These are phyloP conservation scores for Sphaceloma murrayae DNA, from an alignment of 2,329 filamentous ascomycete genomes.

Conservation along the genomic window DNA sequence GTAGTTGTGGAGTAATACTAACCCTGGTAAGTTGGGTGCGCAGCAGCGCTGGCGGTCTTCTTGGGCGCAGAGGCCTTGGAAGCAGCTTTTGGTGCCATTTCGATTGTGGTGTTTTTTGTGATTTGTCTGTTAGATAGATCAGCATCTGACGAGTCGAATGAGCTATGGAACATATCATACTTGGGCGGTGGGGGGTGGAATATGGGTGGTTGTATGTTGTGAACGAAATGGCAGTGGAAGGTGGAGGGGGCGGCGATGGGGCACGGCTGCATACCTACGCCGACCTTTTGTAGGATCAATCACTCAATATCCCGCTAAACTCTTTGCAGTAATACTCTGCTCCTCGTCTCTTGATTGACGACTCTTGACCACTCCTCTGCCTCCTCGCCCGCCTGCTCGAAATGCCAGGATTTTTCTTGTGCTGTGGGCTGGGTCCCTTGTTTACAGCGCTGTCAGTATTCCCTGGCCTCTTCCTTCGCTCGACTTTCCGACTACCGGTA, in stretches of 20 bases:
- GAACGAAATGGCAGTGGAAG: slow-evolving; percentile 9
- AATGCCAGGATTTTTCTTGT: too few species aligned
- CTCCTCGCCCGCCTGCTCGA: too few species aligned
- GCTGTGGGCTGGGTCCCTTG: too few species aligned
- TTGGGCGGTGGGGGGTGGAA: slow-evolving; percentile 14
- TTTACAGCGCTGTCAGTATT: too few species aligned
- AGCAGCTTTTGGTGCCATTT: slow-evolving; percentile 59
- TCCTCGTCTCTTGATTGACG: too few species aligned
- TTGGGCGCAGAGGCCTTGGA: slow-evolving; percentile 36
- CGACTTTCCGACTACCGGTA: too few species aligned
- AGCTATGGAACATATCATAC: slow-evolving; percentile 21
- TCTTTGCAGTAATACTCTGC: too few species aligned
- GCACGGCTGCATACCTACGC: slow-evolving; percentile 10
- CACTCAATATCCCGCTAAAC: slow-evolving; percentile 1
- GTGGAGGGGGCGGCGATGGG: slow-evolving; percentile 10
- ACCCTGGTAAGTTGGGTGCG: slow-evolving; percentile 60
- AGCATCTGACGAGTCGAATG: slow-evolving; percentile 30
- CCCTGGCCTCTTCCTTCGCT: too few species aligned
- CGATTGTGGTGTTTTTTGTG: slow-evolving; percentile 24
- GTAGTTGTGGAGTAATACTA: slow-evolving; percentile 36
- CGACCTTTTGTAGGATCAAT: slow-evolving; percentile 3
- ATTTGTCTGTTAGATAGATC: slow-evolving; percentile 20
- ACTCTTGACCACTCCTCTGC: too few species aligned
- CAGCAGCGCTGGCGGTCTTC: slow-evolving; percentile 48
- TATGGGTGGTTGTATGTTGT: slow-evolving; percentile 8